Evolutionary conservation across 2,329 filamentous ascomycete species (phyloP), one percentile per base, ranked within the genome.

Genomic region (Xylaria sp.): DNA sequence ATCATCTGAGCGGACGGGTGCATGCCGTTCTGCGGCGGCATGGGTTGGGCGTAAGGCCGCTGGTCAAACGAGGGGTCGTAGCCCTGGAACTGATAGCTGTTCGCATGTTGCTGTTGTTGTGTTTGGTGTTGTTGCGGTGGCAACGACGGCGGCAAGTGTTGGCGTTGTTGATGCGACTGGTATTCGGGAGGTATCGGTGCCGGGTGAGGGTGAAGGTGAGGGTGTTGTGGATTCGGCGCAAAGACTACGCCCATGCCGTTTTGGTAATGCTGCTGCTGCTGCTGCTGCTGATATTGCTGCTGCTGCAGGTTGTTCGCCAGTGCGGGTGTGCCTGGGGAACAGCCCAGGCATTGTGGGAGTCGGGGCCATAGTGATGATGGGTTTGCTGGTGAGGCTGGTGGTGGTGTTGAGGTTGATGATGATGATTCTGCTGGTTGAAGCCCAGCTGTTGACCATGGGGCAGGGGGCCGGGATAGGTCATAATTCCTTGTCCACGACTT

Each of bases 381-480:
- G 68, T 67, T 33, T 72, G 46, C 3, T 35, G 31, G 11, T 37
- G 31, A n/a, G 68, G 63, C 67, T 69, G 42, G 3, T 14, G 40
- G 2, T 43, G 40, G 1, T 43, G 40, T 12, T 53, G 37, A 2
- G 25, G 50, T 1, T 42, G 21, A 6, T 42, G 37, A 4, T 42
- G 49, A 23, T 69, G 65, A 67, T 70, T 61, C 55, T 61, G 62
- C 62, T 61, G 63, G 68, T 73, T 71, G 58, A 70, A 72, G 64
- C 67, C 72, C 65, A 70, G 70, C 69, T 72, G 72, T 49, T 73
- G 71, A 59, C 69, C 70, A 62, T 69, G 67, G 67, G 74, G 74
- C 45, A 71, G 59, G 42, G 70, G 70, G 66, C 71, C 73, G 56
- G 71, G 72, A 71, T 74, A 75, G 67, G 72, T 76, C 74, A 76